Base-by-base conservation (phyloP, 2,329 filamentous ascomycete species). In the Blumeria hordei region DNA sequence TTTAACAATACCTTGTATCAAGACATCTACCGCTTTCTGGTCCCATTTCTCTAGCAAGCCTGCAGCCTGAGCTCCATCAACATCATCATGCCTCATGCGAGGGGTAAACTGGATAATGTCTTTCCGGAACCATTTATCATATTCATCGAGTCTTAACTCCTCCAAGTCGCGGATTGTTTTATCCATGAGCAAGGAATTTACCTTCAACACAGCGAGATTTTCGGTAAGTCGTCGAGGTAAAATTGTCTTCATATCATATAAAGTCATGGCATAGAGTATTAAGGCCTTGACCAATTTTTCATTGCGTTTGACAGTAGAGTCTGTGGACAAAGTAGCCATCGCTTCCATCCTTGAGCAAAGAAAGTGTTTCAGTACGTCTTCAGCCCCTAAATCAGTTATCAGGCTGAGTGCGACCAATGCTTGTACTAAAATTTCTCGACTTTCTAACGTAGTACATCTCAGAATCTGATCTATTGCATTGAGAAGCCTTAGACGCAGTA, bases 41-140 rank as follows among this genome's bases (percentile, higher is more conserved):
- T 79, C 78, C 83, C 84, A 88, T 33, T 64, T 65, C 21, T 72
- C 73, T 12, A 86, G 72, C 66, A 77, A 77, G 1, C 77, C 74
- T 44, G 74, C 72, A 0, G 77, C 76, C 57, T 79, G 74, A 28
- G 71, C 68, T 18, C 74, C 77, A 28, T 80, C 75, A 4, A 85
- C 67, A 60, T 92, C 84, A 60, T 88, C 85, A 61, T 93, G 81
- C 34, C 85, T 80, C 37, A 93, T 84, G 69, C 87, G 94, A 0
- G 88, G 88, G 0, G 81, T 90, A 64, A 93, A 95, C 59, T 83
- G 83, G 50, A 77, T 78, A 44, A 94, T 84, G 57, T 93, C 86
- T 7, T 88, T 80, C 16, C 83, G 76, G 58, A 92, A 84, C 84
- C 88, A 94, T 18, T 75, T 74, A 59, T 81, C 78, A 62, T 86